Evolutionary conservation across 352 stramenopile genomes (phyloP).

Genomic region (Plasmopara viticola): DNA sequence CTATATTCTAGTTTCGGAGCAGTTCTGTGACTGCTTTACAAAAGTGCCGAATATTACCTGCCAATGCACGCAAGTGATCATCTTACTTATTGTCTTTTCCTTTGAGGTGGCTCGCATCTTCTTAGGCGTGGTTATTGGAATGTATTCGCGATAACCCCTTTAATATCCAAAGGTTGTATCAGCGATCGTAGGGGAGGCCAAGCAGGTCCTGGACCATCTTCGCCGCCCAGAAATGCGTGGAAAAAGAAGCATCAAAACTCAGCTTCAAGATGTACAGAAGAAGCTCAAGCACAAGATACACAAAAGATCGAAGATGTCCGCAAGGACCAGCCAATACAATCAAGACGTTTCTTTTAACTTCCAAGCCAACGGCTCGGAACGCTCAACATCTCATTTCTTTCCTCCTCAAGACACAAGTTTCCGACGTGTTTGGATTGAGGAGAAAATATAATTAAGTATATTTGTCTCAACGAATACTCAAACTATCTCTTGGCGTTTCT

Average conservation of each 20-base stretch:
- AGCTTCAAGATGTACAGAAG: not conserved
- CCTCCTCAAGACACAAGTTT: no score
- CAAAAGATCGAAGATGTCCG: not conserved
- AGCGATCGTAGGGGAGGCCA: not conserved
- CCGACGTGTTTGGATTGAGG: no score
- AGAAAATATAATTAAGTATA: no score
- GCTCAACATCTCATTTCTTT: not conserved
- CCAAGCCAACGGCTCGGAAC: not conserved
- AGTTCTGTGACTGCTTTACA: not conserved
- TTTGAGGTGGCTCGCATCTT: not conserved
- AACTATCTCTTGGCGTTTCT: no score
- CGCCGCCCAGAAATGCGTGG: not conserved
- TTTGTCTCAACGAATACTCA: no score
- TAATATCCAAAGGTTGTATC: not conserved
- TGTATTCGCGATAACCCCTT: not conserved
- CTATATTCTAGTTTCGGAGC: not conserved
- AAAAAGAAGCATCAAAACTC: not conserved
- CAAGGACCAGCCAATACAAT: not conserved
- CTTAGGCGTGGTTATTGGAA: not conserved
- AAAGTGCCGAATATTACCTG: not conserved
- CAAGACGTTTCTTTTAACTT: not conserved
- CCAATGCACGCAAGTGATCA: not conserved
- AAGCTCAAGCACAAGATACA: not conserved
- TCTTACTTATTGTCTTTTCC: not conserved
- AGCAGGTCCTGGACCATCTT: not conserved